Conservation (phyloP, 495 filamentous ascomycete genomes). For the Cryomyces antarcticus region DNA sequence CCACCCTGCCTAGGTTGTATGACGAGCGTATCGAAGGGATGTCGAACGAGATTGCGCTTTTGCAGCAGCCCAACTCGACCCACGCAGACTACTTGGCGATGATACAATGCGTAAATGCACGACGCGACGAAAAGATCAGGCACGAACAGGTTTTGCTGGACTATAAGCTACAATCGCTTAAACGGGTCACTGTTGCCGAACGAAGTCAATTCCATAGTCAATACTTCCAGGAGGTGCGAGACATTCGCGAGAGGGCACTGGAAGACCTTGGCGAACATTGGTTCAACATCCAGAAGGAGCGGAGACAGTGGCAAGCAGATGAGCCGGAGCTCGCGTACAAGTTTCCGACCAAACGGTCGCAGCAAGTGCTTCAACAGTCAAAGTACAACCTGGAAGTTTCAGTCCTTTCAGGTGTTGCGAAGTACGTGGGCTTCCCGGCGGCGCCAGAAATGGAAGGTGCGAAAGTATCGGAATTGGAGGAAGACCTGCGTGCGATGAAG, state of each 20-base stretch:
- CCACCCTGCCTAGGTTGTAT: slow-evolving; percentile 38
- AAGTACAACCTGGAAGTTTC: slow-evolving; percentile 89
- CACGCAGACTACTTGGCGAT: slow-evolving; percentile 78
- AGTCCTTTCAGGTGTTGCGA: slow-evolving; percentile 72
- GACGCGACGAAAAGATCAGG: slow-evolving; percentile 58
- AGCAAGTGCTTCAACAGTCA: slow-evolving; percentile 57
- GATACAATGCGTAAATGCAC: slow-evolving; percentile 61
- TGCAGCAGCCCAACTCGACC: slow-evolving; percentile 51
- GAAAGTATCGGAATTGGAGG: slow-evolving; percentile 52
- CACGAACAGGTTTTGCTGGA: slow-evolving; percentile 49
- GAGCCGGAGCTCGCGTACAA: slow-evolving; percentile 45
- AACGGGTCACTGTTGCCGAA: slow-evolving; percentile 55
- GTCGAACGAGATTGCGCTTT: slow-evolving; percentile 66
- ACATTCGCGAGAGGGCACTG: slow-evolving; percentile 60
- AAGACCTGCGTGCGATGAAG: slow-evolving; percentile 74
- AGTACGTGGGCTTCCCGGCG: slow-evolving; percentile 87
- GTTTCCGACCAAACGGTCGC: slow-evolving; percentile 47
- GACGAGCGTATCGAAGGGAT: slow-evolving; percentile 67
- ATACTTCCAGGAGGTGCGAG: slow-evolving; percentile 64
- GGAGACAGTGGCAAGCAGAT: slow-evolving; percentile 59
- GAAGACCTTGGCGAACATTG: slow-evolving; percentile 64
- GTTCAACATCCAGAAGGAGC: slow-evolving; percentile 80
- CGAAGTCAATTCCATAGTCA: slow-evolving; percentile 68
- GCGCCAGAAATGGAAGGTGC: slow-evolving; percentile 63
- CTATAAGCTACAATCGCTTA: slow-evolving; percentile 49